Base-by-base conservation (phyloP, 163 green algal genomes). In the Scenedesmus sp. region DNA sequence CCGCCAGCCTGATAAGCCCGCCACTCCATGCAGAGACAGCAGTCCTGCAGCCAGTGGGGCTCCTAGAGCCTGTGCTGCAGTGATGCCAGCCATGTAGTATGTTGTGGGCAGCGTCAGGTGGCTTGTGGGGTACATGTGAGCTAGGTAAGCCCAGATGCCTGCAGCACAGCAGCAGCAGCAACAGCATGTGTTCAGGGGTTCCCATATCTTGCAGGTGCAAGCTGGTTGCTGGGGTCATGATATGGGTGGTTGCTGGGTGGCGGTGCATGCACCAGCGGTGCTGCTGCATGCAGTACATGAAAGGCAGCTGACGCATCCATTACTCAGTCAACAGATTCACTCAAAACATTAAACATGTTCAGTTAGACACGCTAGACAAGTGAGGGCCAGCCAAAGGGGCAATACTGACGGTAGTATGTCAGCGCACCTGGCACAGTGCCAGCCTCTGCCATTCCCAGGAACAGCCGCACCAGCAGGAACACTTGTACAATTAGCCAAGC, bases 41-140 rank as follows among this genome's bases (percentile, higher is more conserved):
- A 87, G 56, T n/a, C 82, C 82, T 23, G 82, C 82, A 59, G 82
- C 82, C 82, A 87, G 82, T 7, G 82, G 82, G 12, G 54, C 82
- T 23, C 82, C 55, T 6, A 87, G 16, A 2, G 82, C 82, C n/a
- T 87, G 82, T 54, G 82, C 82, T 46, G 82, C 82, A 20, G 82
- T 87, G 54, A 67, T 67, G 82, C 54, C 82, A 23, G 52, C 20
- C 55, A 67, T 87, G 82, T 67, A 67, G 13, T 23, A 46, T 13
- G 82, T 67, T 52, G 82, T 73, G 55, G 55, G 82, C 15, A 73
- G 82, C 52, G 54, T 87, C 16, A 87, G 55, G 16, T 87, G 82
- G 82, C 15, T 62, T 59, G 46, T 34, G 6, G 77, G 77, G 34
- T 84, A 84, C 46, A 84, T 60, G 13, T n/a, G 46, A 4, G 46